Evolutionary conservation across 345 rosid species (phyloP).

Genomic region (Syzygium jambos): DNA sequence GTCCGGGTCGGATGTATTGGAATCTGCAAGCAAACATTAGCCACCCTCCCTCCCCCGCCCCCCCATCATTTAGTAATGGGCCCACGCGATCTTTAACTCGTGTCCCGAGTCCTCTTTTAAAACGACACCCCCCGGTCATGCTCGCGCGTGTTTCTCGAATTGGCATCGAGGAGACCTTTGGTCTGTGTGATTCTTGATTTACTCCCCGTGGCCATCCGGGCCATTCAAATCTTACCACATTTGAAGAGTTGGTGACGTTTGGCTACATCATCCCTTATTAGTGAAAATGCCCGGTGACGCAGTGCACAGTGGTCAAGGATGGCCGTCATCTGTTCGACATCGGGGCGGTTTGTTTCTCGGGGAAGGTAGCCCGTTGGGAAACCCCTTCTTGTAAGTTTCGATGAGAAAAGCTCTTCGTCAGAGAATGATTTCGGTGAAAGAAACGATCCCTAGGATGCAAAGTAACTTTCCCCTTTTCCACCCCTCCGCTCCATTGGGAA

Average conservation of each 20-base stretch:
- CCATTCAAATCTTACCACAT: not conserved
- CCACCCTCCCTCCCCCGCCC: no score
- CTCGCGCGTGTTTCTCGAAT: not conserved
- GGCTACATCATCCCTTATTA: not conserved
- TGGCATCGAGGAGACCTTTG: not conserved
- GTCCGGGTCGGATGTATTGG: not conserved
- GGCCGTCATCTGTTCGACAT: not conserved
- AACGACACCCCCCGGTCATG: not conserved
- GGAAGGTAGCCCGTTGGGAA: not conserved
- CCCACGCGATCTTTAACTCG: not conserved
- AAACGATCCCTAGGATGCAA: not conserved
- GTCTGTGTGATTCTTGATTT: not conserved
- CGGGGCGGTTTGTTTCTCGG: not conserved
- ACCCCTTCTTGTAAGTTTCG: not conserved
- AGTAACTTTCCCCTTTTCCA: not conserved
- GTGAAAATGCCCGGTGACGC: not conserved
- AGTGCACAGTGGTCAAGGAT: not conserved
- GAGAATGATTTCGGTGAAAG: not conserved
- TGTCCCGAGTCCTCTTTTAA: no score
- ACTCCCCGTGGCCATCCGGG: not conserved
- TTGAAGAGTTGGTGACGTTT: not conserved
- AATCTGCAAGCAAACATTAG: not conserved
- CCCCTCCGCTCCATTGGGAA: not conserved
- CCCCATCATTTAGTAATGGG: not conserved
- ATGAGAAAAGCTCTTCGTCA: not conserved